These are phyloP conservation scores for Dendrocalamus latiflorus DNA, from an alignment of 202 grass and related monocot species.

Conservation along the genomic window DNA sequence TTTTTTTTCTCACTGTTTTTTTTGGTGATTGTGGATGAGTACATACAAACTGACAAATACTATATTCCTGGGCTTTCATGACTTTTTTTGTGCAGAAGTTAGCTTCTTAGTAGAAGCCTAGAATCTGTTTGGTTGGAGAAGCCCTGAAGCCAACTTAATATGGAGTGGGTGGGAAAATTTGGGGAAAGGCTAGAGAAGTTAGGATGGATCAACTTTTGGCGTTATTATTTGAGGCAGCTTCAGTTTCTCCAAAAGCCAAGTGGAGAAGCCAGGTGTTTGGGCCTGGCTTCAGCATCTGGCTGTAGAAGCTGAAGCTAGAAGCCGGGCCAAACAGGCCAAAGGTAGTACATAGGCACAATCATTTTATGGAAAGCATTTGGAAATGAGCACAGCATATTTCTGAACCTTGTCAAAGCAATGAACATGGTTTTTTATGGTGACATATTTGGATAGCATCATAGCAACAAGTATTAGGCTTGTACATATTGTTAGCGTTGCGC, in stretches of 20 bases:
- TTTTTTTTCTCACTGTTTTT: background rate
- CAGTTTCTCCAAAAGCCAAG: conserved; percentile 6
- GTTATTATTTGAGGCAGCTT: background rate
- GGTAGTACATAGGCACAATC: background rate
- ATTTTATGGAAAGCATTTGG: background rate
- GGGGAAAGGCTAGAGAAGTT: conserved; percentile 2
- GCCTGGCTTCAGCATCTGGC: background rate
- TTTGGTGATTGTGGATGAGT: background rate
- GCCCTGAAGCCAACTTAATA: background rate
- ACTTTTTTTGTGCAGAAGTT: background rate
- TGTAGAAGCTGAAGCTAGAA: conserved; percentile 24
- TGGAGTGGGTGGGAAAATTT: background rate
- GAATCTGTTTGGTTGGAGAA: background rate
- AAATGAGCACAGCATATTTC: background rate
- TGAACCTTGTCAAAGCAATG: background rate
- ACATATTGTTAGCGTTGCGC: background rate
- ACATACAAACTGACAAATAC: background rate
- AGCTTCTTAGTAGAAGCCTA: background rate
- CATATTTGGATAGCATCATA: background rate
- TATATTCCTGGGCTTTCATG: background rate
- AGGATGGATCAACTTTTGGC: background rate
- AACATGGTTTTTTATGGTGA: no score
- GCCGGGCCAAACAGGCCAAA: background rate
- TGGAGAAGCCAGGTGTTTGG: background rate
- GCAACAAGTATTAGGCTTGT: background rate